A percentile compares a stretch with the other conserved stretches of the same genome.
Evolutionary conservation across 176 grass and related monocot genomes (phyloP).

Genomic region (Coix lacrymajobi): DNA sequence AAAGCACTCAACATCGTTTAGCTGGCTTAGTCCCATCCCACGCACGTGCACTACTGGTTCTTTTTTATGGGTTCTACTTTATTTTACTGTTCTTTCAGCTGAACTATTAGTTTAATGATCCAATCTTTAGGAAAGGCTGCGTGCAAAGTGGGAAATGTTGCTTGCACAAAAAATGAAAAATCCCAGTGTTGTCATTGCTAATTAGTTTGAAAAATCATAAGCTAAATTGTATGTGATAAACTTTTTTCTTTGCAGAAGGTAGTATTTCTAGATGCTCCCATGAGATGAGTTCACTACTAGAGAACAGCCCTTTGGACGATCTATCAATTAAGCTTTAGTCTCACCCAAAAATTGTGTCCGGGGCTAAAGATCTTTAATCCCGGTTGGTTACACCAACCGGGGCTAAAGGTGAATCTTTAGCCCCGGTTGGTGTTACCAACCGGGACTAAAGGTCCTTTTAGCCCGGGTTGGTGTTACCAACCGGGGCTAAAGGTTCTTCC

Average conservation of each 20-base stretch:
- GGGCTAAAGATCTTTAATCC: too few relatives aligned
- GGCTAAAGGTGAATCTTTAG: too few relatives aligned
- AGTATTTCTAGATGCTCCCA: too few relatives aligned
- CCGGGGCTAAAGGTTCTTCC: too few relatives aligned
- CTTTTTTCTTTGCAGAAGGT: neutral
- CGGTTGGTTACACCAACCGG: too few relatives aligned
- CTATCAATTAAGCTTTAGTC: too few relatives aligned
- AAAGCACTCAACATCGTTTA: neutral
- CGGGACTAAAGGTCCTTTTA: too few relatives aligned
- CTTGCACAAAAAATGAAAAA: constrained; percentile 5
- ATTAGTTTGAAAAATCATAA: neutral
- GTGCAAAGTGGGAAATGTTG: neutral
- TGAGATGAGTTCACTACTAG: too few relatives aligned
- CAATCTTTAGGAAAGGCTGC: neutral
- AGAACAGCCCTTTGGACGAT: too few relatives aligned
- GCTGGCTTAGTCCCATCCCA: neutral
- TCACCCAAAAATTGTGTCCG: too few relatives aligned
- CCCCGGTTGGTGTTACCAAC: too few relatives aligned
- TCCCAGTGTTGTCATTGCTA: neutral
- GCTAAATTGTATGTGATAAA: neutral
- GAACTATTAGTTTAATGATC: neutral
- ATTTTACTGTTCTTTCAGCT: neutral
- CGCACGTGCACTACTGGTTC: neutral
- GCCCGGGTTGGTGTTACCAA: too few relatives aligned
- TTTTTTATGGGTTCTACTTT: neutral